Evolutionary conservation across 176 grass and related monocot species (phyloP), one percentile per base, ranked within the genome.

Genomic region (Oryza meyeriana): DNA sequence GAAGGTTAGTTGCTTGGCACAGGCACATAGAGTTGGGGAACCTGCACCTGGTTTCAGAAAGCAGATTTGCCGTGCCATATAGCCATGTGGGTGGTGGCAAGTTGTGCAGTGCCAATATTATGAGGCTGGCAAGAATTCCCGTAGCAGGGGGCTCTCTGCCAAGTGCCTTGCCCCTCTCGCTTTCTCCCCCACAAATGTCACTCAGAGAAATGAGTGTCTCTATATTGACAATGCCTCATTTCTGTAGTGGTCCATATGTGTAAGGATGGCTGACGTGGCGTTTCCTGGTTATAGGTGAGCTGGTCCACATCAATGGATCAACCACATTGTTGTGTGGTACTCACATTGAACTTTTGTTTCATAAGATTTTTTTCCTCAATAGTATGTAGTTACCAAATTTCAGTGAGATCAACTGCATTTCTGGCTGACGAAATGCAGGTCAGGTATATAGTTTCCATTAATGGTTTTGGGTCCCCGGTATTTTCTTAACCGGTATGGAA

Each of bases 271-370:
- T 69, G 45, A 41, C 62, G 57, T 40, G 30, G 25, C 18, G 16
- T 14, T 41, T 6, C 73, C 31, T 2, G 18, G 66, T 70, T 59
- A 33, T 78, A 50, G n/a, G 29, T 68, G 55, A 26, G 82, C 35
- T 78, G 36, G 74, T 78, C 75, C 55, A 85, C 22, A 64, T 7
- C 29, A 63, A 34, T 79, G 71, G 14, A 64, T 7, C 30, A 63
- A 35, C 64, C 55, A 10, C 39, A 24, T 10, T 35, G 58, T 72
- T 25, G 13, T 27, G 29, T 78, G 74, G 74, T 35, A 70, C 36
- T 28, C 31, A 44, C 75, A 71, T 50, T 63, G 65, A 71, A 85
- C 7, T 28, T 67, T 24, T 79, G 5, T 0, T 18, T 29, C 16
- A 64, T 30, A 22, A 29, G 12, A 35, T 34, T 10, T n/a, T 58